Percentiles rank a stretch among this genome's conserved stretches.
Conservation (phyloP, 2,329 filamentous ascomycete species). For the Thermothelomyces thermophilus region DNA sequence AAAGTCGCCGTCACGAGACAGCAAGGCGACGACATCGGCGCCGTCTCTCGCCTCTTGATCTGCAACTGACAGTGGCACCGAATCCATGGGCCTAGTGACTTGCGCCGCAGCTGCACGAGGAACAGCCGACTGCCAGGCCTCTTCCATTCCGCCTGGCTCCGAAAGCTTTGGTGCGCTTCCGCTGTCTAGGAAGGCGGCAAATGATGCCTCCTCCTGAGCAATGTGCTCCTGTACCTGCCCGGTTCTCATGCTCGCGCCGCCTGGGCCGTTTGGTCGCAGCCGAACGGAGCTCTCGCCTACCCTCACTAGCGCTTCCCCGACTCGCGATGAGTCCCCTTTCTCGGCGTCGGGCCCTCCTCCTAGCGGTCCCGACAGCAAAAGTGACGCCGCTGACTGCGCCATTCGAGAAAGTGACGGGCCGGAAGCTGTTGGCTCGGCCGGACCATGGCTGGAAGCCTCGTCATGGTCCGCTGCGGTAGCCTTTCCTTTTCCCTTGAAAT, state of each 20-base stretch:
- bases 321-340: slow-evolving; percentile 24
- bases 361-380: slow-evolving; percentile 23
- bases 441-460: background rate
- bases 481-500: slow-evolving; percentile 14
- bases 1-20: slow-evolving; percentile 27
- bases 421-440: background rate
- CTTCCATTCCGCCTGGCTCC: slow-evolving; percentile 17
- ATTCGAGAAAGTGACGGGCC: slow-evolving; percentile 22
- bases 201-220: slow-evolving; percentile 30
- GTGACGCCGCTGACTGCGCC: slow-evolving; percentile 25
- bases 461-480: background rate
- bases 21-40: slow-evolving; percentile 34
- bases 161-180: slow-evolving; percentile 20
- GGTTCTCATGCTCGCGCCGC: slow-evolving; percentile 26
- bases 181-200: slow-evolving; percentile 33
- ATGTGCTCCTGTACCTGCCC: slow-evolving; percentile 26
- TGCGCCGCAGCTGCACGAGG: background rate
- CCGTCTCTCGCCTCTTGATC: slow-evolving; percentile 35
- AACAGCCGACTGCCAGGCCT: slow-evolving; percentile 16
- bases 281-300: slow-evolving; percentile 23
- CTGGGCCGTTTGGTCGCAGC: slow-evolving; percentile 10
- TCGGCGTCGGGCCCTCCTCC: slow-evolving; percentile 14
- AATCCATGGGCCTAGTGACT: background rate
- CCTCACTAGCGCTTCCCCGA: slow-evolving; percentile 13
- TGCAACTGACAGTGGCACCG: slow-evolving; percentile 24